Percentiles rank a stretch among this genome's conserved stretches.
Conservation (phyloP, 2,329 filamentous ascomycete species). For the Ascochyta rabiei region DNA sequence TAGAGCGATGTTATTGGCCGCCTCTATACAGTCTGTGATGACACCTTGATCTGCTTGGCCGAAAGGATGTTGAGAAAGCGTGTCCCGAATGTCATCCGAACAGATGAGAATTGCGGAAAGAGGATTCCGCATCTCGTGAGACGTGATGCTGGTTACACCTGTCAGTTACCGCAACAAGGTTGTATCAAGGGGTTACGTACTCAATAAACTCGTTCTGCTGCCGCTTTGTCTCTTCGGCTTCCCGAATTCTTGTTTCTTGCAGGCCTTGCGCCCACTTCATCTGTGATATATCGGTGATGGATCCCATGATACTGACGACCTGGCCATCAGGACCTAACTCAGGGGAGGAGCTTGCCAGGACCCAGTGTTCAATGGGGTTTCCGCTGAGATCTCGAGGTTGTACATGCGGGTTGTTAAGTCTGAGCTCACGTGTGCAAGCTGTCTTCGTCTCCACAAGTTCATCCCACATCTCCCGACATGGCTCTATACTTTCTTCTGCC, state of each 20-base stretch:
- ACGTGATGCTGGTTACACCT: constrained; percentile 27
- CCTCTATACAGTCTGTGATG: constrained; percentile 36
- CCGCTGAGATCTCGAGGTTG: constrained; percentile 45
- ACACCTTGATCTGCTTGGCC: constrained; percentile 19
- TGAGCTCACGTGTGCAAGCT: constrained; percentile 52
- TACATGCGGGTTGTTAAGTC: constrained; percentile 46
- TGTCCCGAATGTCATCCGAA: constrained; percentile 41
- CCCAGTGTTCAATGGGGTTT: constrained; percentile 54
- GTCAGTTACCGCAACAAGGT: not conserved
- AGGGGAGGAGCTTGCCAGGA: constrained; percentile 43
- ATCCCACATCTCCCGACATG: constrained; percentile 49
- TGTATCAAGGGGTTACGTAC: not conserved
- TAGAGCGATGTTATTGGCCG: constrained; percentile 50
- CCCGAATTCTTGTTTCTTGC: constrained; percentile 33
- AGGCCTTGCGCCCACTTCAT: constrained; percentile 46
- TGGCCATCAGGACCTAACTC: constrained; percentile 35
- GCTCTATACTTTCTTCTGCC: constrained; percentile 40
- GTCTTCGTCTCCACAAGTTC: constrained; percentile 43
- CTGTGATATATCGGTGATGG: constrained; percentile 42
- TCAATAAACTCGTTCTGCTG: constrained; percentile 48
- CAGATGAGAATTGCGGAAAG: constrained; percentile 43
- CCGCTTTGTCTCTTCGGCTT: constrained; percentile 41
- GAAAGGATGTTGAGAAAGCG: constrained; percentile 29
- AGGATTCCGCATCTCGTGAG: constrained; percentile 46
- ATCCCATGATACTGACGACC: constrained; percentile 39